Percentiles rank a stretch among this genome's conserved stretches.
Conservation (phyloP, 768 basidiomycete genomes). For the Trametes coccinea region DNA sequence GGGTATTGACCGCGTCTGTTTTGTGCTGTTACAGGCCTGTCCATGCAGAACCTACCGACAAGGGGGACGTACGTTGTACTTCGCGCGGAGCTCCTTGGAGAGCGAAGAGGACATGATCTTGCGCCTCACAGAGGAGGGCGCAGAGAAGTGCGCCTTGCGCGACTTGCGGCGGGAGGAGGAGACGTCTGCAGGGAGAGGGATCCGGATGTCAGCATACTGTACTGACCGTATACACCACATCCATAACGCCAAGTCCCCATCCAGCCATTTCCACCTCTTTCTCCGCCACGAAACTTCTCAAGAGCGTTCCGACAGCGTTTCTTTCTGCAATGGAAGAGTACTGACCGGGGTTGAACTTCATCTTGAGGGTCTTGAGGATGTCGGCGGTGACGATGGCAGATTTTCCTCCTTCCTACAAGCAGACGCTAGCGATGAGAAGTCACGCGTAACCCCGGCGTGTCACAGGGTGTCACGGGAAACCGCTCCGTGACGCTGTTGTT, state of each 20-base stretch:
- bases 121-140: slow-evolving; percentile 92
- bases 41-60: neutral
- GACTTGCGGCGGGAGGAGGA: slow-evolving; percentile 96
- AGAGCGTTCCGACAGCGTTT: slow-evolving; percentile 25
- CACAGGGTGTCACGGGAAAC: slow-evolving; percentile 5
- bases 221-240: slow-evolving; percentile 37
- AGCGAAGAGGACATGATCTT: slow-evolving; percentile 98
- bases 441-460: slow-evolving; percentile 13
- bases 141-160: slow-evolving; percentile 97
- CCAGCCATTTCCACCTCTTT: slow-evolving; percentile 46
- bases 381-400: slow-evolving; percentile 42
- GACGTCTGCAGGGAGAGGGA: slow-evolving; percentile 54
- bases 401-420: slow-evolving; percentile 12
- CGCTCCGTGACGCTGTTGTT: neutral
- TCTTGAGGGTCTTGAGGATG: slow-evolving; percentile 58
- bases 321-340: slow-evolving; percentile 33
- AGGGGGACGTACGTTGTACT: slow-evolving; percentile 75
- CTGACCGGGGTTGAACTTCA: slow-evolving; percentile 86
- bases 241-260: slow-evolving; percentile 45
- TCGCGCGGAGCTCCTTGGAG: slow-evolving; percentile 89
- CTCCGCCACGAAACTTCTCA: slow-evolving; percentile 31
- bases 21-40: neutral
- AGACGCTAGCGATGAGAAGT: slow-evolving; percentile 6
- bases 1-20: slow-evolving; percentile 84
- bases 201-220: slow-evolving; percentile 26